These are phyloP conservation scores for Kwoniella shivajii DNA, from an alignment of 1,284 basidiomycete genomes.

Conservation along the genomic window DNA sequence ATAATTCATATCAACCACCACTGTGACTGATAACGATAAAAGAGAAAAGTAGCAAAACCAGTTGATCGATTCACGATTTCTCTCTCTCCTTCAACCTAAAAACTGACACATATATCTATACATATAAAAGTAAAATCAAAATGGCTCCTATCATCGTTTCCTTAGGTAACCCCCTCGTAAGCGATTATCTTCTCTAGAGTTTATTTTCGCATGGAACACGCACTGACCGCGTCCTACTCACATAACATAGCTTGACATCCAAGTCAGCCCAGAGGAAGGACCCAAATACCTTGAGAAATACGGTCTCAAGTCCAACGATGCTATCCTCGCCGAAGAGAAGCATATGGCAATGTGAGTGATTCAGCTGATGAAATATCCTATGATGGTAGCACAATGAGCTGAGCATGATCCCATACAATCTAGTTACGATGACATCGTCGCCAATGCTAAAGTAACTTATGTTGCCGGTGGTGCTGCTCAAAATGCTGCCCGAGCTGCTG, in stretches of 20 bases:
- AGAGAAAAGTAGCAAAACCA: neutral
- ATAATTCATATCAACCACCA: neutral
- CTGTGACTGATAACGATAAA: neutral
- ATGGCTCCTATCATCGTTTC: conserved; percentile 63
- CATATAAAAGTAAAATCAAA: conserved; percentile 8
- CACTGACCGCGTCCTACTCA: neutral
- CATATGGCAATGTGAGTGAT: conserved; percentile 73
- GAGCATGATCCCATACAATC: conserved; percentile 3
- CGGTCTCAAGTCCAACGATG: conserved; percentile 90
- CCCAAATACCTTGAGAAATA: conserved; percentile 89
- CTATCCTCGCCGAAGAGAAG: conserved; percentile 89
- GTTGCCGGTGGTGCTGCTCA: conserved; percentile 97
- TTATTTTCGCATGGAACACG: neutral
- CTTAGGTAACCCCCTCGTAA: conserved; percentile 77
- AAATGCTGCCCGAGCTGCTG: conserved; percentile 93
- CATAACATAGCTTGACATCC: conserved; percentile 69
- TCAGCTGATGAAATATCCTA: conserved; percentile 8
- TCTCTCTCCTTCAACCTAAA: neutral
- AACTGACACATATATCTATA: neutral
- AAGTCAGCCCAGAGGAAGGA: conserved; percentile 69
- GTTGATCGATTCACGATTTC: conserved; percentile 1
- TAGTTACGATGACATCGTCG: conserved; percentile 86
- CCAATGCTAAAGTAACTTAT: conserved; percentile 78
- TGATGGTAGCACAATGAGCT: neutral
- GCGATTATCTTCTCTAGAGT: conserved; percentile 10